A percentile compares a stretch with the other conserved stretches of the same genome.
Evolutionary conservation across 305 asterid genomes (phyloP).

Genomic region (Fraxinus angustifolia): DNA sequence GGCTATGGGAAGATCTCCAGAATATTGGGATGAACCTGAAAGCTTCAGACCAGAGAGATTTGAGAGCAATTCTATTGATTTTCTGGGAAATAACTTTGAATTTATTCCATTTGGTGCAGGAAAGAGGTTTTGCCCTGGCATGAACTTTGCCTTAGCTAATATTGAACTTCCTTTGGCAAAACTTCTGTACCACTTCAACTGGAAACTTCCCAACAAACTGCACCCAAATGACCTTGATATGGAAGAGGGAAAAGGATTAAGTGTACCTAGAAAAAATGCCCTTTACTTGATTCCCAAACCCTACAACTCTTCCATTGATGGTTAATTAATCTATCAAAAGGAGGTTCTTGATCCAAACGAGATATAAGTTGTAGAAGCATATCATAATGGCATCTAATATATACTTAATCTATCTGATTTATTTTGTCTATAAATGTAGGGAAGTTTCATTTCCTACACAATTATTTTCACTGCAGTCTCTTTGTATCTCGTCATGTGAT

Average conservation of each 20-base stretch:
- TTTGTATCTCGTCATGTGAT: background rate
- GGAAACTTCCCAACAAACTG: background rate
- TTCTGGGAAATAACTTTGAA: background rate
- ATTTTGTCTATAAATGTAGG: background rate
- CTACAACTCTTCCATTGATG: background rate
- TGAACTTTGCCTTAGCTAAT: background rate
- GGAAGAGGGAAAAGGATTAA: background rate
- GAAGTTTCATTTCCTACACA: too few species aligned
- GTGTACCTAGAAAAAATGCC: background rate
- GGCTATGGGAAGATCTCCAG: background rate
- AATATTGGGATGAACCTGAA: background rate
- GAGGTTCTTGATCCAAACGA: background rate
- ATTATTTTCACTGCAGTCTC: background rate
- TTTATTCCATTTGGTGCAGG: background rate
- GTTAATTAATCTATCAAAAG: background rate
- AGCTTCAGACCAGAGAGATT: background rate
- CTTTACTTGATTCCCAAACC: slow-evolving; percentile 8
- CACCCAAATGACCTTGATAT: background rate
- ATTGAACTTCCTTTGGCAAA: background rate
- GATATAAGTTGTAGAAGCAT: background rate
- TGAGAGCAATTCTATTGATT: background rate
- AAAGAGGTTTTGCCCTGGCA: background rate
- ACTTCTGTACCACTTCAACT: background rate
- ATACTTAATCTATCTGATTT: background rate
- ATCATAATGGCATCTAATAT: background rate